phyloP scores from a whole-genome alignment of 2,329 filamentous ascomycete genomes.

The Sordariomycetes sp. region DNA sequence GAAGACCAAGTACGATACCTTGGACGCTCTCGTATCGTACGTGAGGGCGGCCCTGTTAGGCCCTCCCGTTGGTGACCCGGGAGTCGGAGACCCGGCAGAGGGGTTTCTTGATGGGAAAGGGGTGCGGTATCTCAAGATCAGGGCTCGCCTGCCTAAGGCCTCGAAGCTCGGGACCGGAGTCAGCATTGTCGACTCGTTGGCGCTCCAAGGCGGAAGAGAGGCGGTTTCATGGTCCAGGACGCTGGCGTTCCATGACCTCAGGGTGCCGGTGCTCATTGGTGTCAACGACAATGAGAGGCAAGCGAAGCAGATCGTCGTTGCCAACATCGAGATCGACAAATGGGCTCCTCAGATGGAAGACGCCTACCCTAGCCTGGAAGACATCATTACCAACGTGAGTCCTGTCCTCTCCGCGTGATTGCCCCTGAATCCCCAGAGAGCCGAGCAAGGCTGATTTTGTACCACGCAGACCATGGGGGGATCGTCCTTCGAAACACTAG shows the following conservation, averaged over 20 bases:
- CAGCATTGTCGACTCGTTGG: constrained; percentile 36
- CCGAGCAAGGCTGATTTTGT: constrained; percentile 1
- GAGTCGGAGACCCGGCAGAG: constrained; percentile 4
- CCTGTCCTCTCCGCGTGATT: not conserved
- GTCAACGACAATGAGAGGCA: constrained; percentile 63
- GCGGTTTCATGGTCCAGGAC: not conserved
- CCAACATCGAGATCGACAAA: constrained; percentile 52
- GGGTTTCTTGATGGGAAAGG: constrained; percentile 20
- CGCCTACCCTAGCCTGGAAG: constrained; percentile 46
- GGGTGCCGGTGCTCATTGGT: constrained; percentile 60
- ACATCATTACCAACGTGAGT: constrained; percentile 51
- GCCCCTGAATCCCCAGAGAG: not conserved
- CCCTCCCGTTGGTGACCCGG: too few relatives aligned
- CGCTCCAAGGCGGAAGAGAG: not conserved
- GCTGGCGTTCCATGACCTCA: constrained; percentile 46
- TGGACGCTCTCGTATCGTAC: not conserved
- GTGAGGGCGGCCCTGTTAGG: not conserved
- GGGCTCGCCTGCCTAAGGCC: constrained; percentile 56
- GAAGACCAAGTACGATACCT: not conserved
- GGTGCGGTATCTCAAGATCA: constrained; percentile 39
- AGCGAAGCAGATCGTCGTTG: constrained; percentile 57
- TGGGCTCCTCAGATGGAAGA: constrained; percentile 36
- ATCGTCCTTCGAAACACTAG: constrained; percentile 54
- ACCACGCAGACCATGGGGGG: constrained; percentile 37
- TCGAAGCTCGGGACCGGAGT: constrained; percentile 56